Evolutionary conservation across 2,329 filamentous ascomycete species (phyloP).

Genomic region (Pseudopithomyces chartarum): DNA sequence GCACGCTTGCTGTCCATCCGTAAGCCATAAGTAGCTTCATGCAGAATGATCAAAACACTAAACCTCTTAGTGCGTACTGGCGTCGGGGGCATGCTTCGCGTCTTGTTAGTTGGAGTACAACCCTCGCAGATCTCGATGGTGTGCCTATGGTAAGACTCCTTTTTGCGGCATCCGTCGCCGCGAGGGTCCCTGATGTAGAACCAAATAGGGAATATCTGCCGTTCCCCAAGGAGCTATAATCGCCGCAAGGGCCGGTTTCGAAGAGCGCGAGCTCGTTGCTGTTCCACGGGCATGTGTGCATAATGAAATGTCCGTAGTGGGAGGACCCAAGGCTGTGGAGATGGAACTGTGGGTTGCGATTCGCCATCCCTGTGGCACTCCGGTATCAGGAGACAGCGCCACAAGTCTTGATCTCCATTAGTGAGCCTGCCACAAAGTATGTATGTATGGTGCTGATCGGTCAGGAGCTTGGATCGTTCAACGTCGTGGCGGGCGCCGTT

Average conservation of each 20-base stretch:
- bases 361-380: conserved; percentile 17
- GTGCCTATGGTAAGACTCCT: conserved; percentile 20
- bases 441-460: conserved; percentile 5
- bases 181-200: conserved; percentile 6
- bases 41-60: background rate
- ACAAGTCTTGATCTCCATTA: conserved; percentile 10
- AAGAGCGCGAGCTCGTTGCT: conserved; percentile 26
- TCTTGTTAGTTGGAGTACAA: conserved; percentile 30
- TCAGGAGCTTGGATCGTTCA: conserved; percentile 1
- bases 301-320: background rate
- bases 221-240: conserved; percentile 28
- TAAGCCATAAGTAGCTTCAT: background rate
- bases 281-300: conserved; percentile 17
- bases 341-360: conserved; percentile 23
- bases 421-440: background rate
- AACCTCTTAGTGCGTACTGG: conserved; percentile 29
- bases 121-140: conserved; percentile 30
- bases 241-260: conserved; percentile 32
- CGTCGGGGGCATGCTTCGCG: conserved; percentile 30
- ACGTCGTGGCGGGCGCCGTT: background rate
- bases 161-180: background rate
- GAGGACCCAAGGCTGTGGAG: conserved; percentile 9
- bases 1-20: conserved; percentile 25
- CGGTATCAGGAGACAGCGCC: conserved; percentile 15
- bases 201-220: conserved; percentile 28